These are phyloP conservation scores for Botrytis medusae DNA, from an alignment of 2,329 filamentous ascomycete genomes.

Conservation along the genomic window DNA sequence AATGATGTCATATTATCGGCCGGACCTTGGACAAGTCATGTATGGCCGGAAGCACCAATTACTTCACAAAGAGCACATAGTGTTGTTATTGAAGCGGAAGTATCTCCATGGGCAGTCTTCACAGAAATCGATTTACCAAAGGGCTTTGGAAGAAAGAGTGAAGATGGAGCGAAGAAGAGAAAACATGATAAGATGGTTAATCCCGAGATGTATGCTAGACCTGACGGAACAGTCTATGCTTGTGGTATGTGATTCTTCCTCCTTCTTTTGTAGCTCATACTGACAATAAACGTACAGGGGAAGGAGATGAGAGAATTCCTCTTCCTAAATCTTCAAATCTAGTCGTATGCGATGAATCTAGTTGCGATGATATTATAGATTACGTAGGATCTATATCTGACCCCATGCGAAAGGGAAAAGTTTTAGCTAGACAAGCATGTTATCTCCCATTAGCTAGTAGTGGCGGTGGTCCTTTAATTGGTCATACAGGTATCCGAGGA, in stretches of 20 bases:
- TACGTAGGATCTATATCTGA: constrained; percentile 69
- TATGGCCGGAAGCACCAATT: constrained; percentile 59
- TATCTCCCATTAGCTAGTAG: constrained; percentile 68
- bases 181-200: constrained; percentile 64
- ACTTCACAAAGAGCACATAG: constrained; percentile 63
- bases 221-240: constrained; percentile 86
- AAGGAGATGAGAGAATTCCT: constrained; percentile 73
- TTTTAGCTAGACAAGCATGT: constrained; percentile 82
- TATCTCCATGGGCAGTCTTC: constrained; percentile 78
- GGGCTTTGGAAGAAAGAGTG: constrained; percentile 57
- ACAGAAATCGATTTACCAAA: constrained; percentile 76
- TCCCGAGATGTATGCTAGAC: constrained; percentile 91
- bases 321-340: constrained; percentile 74
- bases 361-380: constrained; percentile 83
- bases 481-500: constrained; percentile 69
- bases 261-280: not conserved
- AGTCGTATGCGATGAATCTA: constrained; percentile 70
- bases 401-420: constrained; percentile 64
- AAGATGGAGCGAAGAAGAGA: constrained; percentile 50
- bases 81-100: constrained; percentile 62
- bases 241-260: constrained; percentile 61
- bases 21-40: constrained; percentile 61
- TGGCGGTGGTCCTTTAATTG: constrained; percentile 71
- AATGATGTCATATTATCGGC: constrained; percentile 46
- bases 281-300: constrained; percentile 47